Evolutionary conservation across 2,329 filamentous ascomycete genomes (phyloP), one percentile per base, ranked within the genome.

Genomic region (Colletotrichum orbiculare): DNA sequence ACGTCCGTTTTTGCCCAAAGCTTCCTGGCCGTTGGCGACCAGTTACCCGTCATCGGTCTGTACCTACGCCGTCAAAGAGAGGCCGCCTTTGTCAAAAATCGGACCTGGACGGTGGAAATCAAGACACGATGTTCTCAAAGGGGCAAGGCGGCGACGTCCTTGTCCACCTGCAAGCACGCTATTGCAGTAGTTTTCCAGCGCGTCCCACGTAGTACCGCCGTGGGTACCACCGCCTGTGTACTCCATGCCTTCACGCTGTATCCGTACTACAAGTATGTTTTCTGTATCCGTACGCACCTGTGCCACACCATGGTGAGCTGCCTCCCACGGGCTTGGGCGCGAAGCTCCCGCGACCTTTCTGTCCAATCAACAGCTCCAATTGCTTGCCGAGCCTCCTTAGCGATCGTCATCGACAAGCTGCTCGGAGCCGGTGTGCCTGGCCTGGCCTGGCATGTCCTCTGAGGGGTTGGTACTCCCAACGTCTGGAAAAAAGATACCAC

Each of bases 311-410:
- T 35, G 17, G 62, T 47, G 39, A 62, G 52, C 58, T 56, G 54
- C 60, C 47, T 63, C 52, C 57, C 55, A 60, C 62, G 35, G 34
- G 42, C 45, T 55, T 61, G 50, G 56, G 57, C 49, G 62, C 57
- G n/a, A 56, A 61, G 50, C 57, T 65, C 17, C 50, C 50, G 33
- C 42, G 47, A 63, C 52, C 52, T 43, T 43, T n/a, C 42, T 15
- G 41, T 39, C 63, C 63, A 66, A 66, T 66, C 63, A 66, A 8
- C 9, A 6, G 11, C 47, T 12, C 25, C 52, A 66, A 57, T 66
- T 63, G 41, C 58, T 42, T 55, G 62, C 53, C 58, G 39, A 56
- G 52, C 57, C 41, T 52, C 13, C 34, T 25, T 41, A 50, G 37
- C 17, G 17, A 65, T 57, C 62, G 52, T 65, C 62, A 65, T 62